Base-by-base conservation (phyloP, 2,329 filamentous ascomycete species). In the Aureobasidium leucospermi region DNA sequence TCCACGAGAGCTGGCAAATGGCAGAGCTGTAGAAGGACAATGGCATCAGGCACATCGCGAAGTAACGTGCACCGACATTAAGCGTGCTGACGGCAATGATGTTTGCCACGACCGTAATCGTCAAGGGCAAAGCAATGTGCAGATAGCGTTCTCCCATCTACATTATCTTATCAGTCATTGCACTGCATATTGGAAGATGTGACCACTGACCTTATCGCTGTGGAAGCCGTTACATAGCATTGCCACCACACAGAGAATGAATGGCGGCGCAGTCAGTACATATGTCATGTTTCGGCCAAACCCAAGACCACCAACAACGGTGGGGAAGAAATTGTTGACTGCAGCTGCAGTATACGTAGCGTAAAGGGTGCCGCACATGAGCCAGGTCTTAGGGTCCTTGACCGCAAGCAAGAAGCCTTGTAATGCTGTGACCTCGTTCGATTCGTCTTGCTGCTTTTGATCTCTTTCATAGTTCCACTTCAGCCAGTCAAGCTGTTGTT, bases 1-100 rank as follows among this genome's bases (percentile, higher is more conserved):
- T 79, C 80, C 80, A 81, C 3, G 74, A 72, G 4, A 87, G 76
- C 1, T 80, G 79, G 2, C 88, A 83, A 2, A 86, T 84, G 65
- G 83, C 88, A 34, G 80, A 80, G 2, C 78, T 77, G 66, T 87
- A 87, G 7, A 85, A 73, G 11, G 34, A 38, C 42, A 45, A 28
- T 1, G 82, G 75, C 75, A 70, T 68, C 2, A 71, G 57, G 64
- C 69, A 68, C 67, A 71, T 70, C n/a, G 68, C 68, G 2, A 70
- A 63, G 59, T 71, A 71, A 10, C 69, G 65, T 8, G 69, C 65
- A 7, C 67, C 68, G 2, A 63, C 59, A 7, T 64, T 62, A 8
- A 65, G 67, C 8, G 65, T 71, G 10, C 65, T 63, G 7, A 65
- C 69, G 4, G 67, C 67, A 10, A 72, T 62, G 45, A 71, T 66